phyloP scores from a whole-genome alignment of 805 yeast genomes.

The Wickerhamiella alocasiicola region DNA sequence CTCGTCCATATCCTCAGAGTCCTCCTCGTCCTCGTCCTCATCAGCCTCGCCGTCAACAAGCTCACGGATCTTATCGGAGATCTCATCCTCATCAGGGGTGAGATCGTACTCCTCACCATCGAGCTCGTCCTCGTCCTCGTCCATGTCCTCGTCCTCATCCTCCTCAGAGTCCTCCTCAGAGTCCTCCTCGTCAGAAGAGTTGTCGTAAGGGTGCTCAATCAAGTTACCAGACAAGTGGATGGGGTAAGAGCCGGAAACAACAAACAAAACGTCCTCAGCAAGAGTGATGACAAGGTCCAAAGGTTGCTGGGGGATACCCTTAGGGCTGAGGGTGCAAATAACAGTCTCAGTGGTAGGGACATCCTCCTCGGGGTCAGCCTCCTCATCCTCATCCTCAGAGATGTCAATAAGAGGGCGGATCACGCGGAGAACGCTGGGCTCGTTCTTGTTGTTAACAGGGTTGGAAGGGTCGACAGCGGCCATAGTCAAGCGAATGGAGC shows the following conservation, averaged over 20 bases:
- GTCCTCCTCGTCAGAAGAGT: slow-evolving; percentile 39
- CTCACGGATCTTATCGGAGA: slow-evolving; percentile 28
- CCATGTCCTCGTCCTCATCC: slow-evolving; percentile 26
- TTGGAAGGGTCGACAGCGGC: slow-evolving; percentile 88
- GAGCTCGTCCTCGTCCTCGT: slow-evolving; percentile 24
- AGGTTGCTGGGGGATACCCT: slow-evolving; percentile 61
- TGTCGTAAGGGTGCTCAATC: slow-evolving; percentile 90
- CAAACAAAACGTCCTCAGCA: slow-evolving; percentile 87
- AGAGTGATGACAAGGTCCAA: slow-evolving; percentile 82
- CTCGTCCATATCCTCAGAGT: slow-evolving; percentile 28
- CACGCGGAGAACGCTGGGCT: slow-evolving; percentile 82
- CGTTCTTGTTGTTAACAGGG: slow-evolving; percentile 42
- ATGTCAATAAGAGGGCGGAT: slow-evolving; percentile 30
- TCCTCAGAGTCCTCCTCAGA: slow-evolving; percentile 35
- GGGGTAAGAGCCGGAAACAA: slow-evolving; percentile 91
- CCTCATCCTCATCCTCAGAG: slow-evolving; percentile 24
- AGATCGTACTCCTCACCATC: slow-evolving; percentile 53
- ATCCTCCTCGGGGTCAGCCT: slow-evolving; percentile 36
- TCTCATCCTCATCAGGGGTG: slow-evolving; percentile 25
- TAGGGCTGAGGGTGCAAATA: slow-evolving; percentile 83
- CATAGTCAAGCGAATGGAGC: slow-evolving; percentile 80
- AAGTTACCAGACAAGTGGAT: slow-evolving; percentile 89
- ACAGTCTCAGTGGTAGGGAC: slow-evolving; percentile 70
- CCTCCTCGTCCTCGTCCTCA: slow-evolving; percentile 33
- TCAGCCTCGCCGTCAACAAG: slow-evolving; percentile 43